Conservation (phyloP, 202 grass and related monocot species). For the Musa balbisiana region DNA sequence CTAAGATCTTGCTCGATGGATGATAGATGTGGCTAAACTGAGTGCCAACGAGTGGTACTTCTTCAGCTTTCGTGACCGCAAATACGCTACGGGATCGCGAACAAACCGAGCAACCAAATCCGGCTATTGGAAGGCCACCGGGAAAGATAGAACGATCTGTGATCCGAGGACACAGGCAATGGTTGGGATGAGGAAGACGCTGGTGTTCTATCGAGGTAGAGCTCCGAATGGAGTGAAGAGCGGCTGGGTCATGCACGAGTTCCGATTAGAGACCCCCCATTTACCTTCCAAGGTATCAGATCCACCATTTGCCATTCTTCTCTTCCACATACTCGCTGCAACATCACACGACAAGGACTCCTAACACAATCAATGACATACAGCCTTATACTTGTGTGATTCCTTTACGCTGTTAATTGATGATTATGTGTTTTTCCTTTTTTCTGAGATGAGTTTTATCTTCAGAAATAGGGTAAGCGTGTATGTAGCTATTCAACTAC, state of each 20-base stretch:
- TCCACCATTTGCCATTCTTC: not conserved
- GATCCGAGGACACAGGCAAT: constrained; percentile 2
- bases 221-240: constrained; percentile 65
- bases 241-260: constrained; percentile 78
- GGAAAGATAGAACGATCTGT: constrained; percentile 36
- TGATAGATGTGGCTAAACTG: constrained; percentile 58
- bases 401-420: too few relatives aligned
- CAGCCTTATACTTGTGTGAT: too few relatives aligned
- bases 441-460: too few relatives aligned
- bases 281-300: constrained; percentile 45
- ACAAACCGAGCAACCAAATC: constrained; percentile 60
- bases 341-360: not conserved
- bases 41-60: constrained; percentile 73
- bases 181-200: constrained; percentile 72
- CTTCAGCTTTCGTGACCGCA: constrained; percentile 79
- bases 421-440: too few relatives aligned
- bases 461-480: too few relatives aligned
- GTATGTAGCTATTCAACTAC: not conserved
- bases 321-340: not conserved
- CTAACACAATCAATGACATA: not conserved
- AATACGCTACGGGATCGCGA: constrained; percentile 58
- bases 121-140: constrained; percentile 46
- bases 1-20: not conserved
- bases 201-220: constrained; percentile 71
- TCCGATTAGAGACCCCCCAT: constrained; percentile 51